phyloP scores from a whole-genome alignment of 2,329 filamentous ascomycete genomes.

The Epichloe typhina region DNA sequence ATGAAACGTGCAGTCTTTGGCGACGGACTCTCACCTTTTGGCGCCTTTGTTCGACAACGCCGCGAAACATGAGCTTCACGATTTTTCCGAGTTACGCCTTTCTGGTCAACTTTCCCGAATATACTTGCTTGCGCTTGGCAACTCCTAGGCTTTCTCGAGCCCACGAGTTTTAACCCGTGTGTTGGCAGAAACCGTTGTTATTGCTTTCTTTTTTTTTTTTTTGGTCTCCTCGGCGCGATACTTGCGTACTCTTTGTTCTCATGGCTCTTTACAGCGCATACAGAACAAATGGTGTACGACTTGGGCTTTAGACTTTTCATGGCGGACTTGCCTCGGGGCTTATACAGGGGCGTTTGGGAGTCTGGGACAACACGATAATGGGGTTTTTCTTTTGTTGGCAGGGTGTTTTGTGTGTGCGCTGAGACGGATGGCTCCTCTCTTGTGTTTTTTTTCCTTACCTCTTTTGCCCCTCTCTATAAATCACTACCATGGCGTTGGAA shows the following conservation, averaged over 20 bases:
- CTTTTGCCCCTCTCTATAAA: not conserved
- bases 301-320: constrained; percentile 1
- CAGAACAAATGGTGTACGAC: not conserved
- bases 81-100: not conserved
- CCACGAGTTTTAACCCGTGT: no score
- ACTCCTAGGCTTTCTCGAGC: no score
- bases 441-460: not conserved
- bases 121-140: no score
- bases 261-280: not conserved
- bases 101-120: not conserved
- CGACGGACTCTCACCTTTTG: constrained; percentile 9
- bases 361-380: not conserved
- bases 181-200: not conserved
- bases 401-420: not conserved
- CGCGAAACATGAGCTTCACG: constrained; percentile 14
- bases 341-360: constrained; percentile 1
- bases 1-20: constrained; percentile 41
- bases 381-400: not conserved
- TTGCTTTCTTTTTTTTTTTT: not conserved
- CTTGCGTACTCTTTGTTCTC: not conserved
- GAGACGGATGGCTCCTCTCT: no score
- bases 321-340: not conserved
- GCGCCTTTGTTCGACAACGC: no score
- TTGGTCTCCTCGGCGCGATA: no score
- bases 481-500: not conserved